Evolutionary conservation across 192 early-diverging fungal species (phyloP).

Genomic region (Podila minutissima): DNA sequence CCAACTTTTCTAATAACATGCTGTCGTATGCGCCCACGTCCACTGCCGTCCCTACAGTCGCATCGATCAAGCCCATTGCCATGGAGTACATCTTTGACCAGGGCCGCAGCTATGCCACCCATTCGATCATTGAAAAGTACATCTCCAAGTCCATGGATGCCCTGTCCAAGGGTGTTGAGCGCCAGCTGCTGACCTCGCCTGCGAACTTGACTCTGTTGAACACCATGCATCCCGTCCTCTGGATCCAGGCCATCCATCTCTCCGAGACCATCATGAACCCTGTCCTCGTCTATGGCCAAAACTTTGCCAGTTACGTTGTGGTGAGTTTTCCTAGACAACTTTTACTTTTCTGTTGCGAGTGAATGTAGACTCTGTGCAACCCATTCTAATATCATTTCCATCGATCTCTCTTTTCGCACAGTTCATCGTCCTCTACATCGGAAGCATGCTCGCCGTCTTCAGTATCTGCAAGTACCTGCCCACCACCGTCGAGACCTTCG

Average conservation of each 20-base stretch:
- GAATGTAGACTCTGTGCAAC: background rate
- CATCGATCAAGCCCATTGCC: constrained; percentile 16
- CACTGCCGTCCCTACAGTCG: constrained; percentile 21
- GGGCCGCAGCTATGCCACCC: constrained; percentile 36
- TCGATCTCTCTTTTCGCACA: background rate
- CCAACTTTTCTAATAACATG: constrained; percentile 50
- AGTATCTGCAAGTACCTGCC: constrained; percentile 47
- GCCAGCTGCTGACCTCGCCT: constrained; percentile 28
- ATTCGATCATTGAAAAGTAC: constrained; percentile 43
- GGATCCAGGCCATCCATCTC: constrained; percentile 33
- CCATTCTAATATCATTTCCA: background rate
- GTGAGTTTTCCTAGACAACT: constrained; percentile 17
- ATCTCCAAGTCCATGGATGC: constrained; percentile 30
- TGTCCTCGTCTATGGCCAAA: constrained; percentile 44
- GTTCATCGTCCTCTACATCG: constrained; percentile 50
- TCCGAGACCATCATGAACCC: constrained; percentile 42
- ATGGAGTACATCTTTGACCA: constrained; percentile 50
- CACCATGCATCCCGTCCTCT: constrained; percentile 31
- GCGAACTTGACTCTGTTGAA: constrained; percentile 39
- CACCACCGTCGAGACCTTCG: constrained; percentile 47
- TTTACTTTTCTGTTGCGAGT: background rate
- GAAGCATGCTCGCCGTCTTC: constrained; percentile 38
- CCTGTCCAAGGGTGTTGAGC: constrained; percentile 21
- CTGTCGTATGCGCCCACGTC: constrained; percentile 35
- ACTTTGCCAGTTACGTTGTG: constrained; percentile 45